Base-by-base conservation (phyloP, 345 rosid genomes). In the Bretschneidera sinensis region DNA sequence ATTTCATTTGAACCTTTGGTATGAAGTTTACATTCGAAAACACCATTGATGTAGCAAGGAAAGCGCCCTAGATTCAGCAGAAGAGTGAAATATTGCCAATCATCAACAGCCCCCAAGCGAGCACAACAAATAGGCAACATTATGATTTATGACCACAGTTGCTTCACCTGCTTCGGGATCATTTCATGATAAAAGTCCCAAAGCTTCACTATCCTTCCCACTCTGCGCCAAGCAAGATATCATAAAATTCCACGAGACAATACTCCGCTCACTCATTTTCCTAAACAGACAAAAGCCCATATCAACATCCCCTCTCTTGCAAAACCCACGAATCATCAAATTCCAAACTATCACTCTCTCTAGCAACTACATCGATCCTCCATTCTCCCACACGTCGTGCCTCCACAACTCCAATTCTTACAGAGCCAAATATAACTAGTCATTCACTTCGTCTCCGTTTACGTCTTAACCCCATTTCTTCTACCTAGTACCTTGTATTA, bases 221-320 rank as follows among this genome's bases (percentile, higher is more conserved):
- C 78, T 68, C 50, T 72, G 76, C 0, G 81, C 81, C 66, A 88
- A 79, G 56, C 78, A 75, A 49, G 83, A 79, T 2, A 88, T 83
- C 79, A 88, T 78, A 13, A 71, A 80, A 53, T 88, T 88, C 96
- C 92, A 88, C 0, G 92, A 71, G 24, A 83, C 86, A 48, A 81
- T 63, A 64, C 76, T 85, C 55, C 85, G 68, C 56, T 79, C 78
- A 0, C 63, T 72, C 92, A 85, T 88, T 70, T 78, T 9, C 60
- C 74, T 71, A 49, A 88, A 88, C 64, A 79, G 64, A 43, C 4
- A 0, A 64, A 85, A 60, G 35, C 89, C 96, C 68, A 31, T 62
- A 45, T 77, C 81, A 21, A 83, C 67, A 34, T 80, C 74, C 13
- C 92, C 89, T 5, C 64, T 66, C 47, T 78, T 77, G 21, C 87